Base-by-base conservation (phyloP, 192 early-diverging fungal species). In the Spinellus fusiger region DNA sequence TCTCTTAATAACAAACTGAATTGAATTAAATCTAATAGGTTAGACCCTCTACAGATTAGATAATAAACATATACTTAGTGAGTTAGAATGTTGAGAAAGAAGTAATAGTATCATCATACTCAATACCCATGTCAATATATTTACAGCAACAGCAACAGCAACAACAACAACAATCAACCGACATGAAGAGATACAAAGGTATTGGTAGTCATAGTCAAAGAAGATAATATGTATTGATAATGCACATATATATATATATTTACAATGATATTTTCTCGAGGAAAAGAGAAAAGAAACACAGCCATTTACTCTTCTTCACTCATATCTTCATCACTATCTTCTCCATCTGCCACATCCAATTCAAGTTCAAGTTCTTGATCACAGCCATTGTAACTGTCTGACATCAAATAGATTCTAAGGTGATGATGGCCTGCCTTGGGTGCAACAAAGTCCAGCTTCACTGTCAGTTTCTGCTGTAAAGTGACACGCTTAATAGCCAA, bases 311-410 rank as follows among this genome's bases (percentile, higher is more conserved):
- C 81, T 25, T 74, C 74, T 20, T 82, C 80, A 18, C 70, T 62
- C 4, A 64, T 70, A 6, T 77, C 84, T 15, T 84, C 83, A 12
- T 80, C 79, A 20, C 75, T 75, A 5, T 76, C 76, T 18, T 78
- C 79, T 4, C 75, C 79, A 65, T 82, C 77, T 16, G 73, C 77
- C 15, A 88, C 86, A 26, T 73, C 59, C 33, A 92, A 49, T 28
- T 78, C 65, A 60, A 93, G 53, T 69, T 92, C 86, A 61, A 93
- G 86, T 71, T 99, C 97, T 75, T 98, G 95, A 76, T 98, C 96
- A 47, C 90, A 94, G 8, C 97, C 97, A 68, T 87, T 77, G 68
- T 94, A 98, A 26, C 81, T 82, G 60, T 99, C 95, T 55, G 93
- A 93, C 91, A 99, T 96, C 38, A 94, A 70, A 73, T 88, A 97